These are phyloP conservation scores for Coniochaeta sp. DNA, from an alignment of 2,329 filamentous ascomycete genomes.

Conservation along the genomic window DNA sequence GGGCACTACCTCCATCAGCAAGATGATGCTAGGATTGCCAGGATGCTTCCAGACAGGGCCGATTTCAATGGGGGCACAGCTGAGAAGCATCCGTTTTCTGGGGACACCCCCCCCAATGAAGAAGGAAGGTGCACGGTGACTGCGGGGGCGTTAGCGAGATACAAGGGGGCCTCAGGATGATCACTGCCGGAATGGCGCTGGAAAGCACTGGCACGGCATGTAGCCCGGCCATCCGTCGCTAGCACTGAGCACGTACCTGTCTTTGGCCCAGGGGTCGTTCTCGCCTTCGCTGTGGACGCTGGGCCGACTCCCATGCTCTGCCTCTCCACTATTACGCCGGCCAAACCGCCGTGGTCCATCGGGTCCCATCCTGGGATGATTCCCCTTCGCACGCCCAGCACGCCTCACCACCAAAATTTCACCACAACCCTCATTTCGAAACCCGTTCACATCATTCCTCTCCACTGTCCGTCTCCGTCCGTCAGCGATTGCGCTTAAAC, in stretches of 20 bases:
- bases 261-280: neutral
- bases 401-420: constrained; percentile 18
- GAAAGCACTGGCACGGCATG: neutral
- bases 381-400: constrained; percentile 20
- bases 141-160: neutral
- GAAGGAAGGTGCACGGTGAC: constrained; percentile 10
- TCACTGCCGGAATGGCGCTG: neutral
- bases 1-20: neutral
- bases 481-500: neutral
- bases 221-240: neutral
- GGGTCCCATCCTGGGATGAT: neutral
- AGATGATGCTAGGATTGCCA: too few species aligned
- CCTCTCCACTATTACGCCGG: constrained; percentile 50
- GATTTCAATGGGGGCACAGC: constrained; percentile 14
- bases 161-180: neutral
- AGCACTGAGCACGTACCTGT: neutral
- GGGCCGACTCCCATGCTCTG: neutral
- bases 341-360: constrained; percentile 43
- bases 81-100: constrained; percentile 7
- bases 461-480: neutral
- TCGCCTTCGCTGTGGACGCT: neutral
- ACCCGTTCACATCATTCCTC: neutral
- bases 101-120: constrained; percentile 12
- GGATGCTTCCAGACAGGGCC: constrained; percentile 14
- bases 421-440: constrained; percentile 1